Evolutionary conservation across 1,139 yeast species (phyloP).

Genomic region (Yamadazyma buinensis): DNA sequence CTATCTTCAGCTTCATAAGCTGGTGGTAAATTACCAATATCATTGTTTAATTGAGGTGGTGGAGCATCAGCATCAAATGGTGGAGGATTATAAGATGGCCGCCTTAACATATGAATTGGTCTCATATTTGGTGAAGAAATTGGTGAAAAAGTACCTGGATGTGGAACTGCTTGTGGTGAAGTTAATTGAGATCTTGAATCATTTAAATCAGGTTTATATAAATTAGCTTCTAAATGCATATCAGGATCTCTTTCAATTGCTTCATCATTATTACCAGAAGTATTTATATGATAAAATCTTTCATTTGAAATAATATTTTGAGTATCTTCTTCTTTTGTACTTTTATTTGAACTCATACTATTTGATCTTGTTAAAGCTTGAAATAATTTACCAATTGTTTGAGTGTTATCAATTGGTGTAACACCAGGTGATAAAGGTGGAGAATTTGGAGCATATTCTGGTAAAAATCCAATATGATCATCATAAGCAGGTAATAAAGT

Average conservation of each 20-base stretch:
- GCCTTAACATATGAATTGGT: conserved; percentile 33
- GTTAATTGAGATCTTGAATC: conserved; percentile 28
- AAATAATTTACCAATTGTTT: conserved; percentile 14
- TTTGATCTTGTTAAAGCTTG: conserved; percentile 11
- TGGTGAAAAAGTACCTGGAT: conserved; percentile 42
- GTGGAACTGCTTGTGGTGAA: conserved; percentile 59
- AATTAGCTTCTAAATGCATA: conserved; percentile 54
- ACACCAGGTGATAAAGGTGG: conserved; percentile 56
- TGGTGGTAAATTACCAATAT: conserved; percentile 23
- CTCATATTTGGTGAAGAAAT: conserved; percentile 26
- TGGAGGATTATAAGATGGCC: conserved; percentile 42
- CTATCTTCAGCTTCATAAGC: conserved; percentile 28
- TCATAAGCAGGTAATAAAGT: conserved; percentile 61
- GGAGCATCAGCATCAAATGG: conserved; percentile 35
- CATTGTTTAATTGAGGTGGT: conserved; percentile 16
- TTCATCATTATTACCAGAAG: conserved; percentile 26
- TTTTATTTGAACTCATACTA: conserved; percentile 10
- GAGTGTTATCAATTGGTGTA: conserved; percentile 37
- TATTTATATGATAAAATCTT: conserved; percentile 29
- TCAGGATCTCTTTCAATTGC: conserved; percentile 39
- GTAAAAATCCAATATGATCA: conserved; percentile 20
- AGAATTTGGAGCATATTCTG: conserved; percentile 21
- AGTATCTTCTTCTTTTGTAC: conserved; percentile 2
- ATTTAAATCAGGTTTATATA: conserved; percentile 54
- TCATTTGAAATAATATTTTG: conserved; percentile 8